Evolutionary conservation across 352 stramenopile genomes (phyloP), one percentile per base, ranked within the genome.

Genomic region (Aphanomyces astaci): DNA sequence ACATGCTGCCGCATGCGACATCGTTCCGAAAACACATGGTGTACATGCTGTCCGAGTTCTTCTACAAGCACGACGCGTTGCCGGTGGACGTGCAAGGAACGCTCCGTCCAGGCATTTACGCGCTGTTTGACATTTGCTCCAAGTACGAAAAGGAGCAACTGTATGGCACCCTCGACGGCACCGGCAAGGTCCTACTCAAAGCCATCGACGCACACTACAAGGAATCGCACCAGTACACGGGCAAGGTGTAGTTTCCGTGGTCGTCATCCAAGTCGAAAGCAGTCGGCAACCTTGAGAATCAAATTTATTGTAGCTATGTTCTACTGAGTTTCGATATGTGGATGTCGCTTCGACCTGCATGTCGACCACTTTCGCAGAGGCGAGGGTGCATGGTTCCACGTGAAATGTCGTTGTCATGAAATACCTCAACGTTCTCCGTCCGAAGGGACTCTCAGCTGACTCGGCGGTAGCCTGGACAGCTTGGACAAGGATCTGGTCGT

Each of bases 181-280:
- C 83, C 1, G 86, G 84, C 75, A 95, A 93, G 71, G 89, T 84
- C 56, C 70, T 95, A 65, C 82, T 95, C 71, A 93, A 93, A 76
- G 84, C 77, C 33, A 74, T 95, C 60, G 86, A 95, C 70, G 87
- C 75, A 15, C 89, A 73, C 66, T 95, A 91, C 81, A 95, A 93
- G 72, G 81, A 91, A 64, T 90, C 81, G 24, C 78, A 95, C 78
- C 83, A 86, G 53, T 95, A 90, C 72, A 84, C 76, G 17, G 86
- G 84, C 74, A 95, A 95, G 72, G 84, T 95, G 24, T 95, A 89
- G 67, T n/a, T 45, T 43, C 19, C 17, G 17, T 46, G 39, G 17
- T 17, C 17, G 9, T 17, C n/a, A n/a, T n/a, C n/a, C n/a, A n/a
- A n/a, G n/a, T n/a, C n/a, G n/a, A n/a, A n/a, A n/a, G 39, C 39